Percentiles rank a stretch among this genome's conserved stretches.
These are phyloP conservation scores for Backusella tarrabulga DNA, from an alignment of 192 early-diverging fungal species.

Conservation along the genomic window DNA sequence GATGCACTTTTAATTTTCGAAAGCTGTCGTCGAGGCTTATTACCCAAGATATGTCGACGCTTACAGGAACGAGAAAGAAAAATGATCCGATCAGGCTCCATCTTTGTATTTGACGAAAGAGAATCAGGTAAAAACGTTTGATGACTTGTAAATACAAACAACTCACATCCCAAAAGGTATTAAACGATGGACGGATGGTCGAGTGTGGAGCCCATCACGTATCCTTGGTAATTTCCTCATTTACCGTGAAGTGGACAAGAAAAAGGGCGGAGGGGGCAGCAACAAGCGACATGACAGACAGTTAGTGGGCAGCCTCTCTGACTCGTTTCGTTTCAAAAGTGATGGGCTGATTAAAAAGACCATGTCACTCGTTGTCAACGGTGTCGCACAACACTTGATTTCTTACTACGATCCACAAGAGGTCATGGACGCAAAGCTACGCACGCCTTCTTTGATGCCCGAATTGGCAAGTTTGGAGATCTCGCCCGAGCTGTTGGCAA, in stretches of 20 bases:
- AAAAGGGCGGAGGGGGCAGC: constrained; percentile 17
- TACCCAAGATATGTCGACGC: constrained; percentile 55
- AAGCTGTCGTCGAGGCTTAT: constrained; percentile 53
- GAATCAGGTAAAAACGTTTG: constrained; percentile 41
- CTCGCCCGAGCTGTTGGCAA: constrained; percentile 51
- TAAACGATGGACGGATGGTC: constrained; percentile 75
- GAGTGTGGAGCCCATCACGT: constrained; percentile 65
- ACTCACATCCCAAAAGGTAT: constrained; percentile 36
- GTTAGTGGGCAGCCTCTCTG: constrained; percentile 31
- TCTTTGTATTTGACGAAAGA: constrained; percentile 72
- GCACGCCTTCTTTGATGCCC: constrained; percentile 52
- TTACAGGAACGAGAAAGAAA: constrained; percentile 58
- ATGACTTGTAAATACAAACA: background rate
- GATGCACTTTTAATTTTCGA: constrained; percentile 66
- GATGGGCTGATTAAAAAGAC: constrained; percentile 64
- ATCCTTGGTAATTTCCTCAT: constrained; percentile 65
- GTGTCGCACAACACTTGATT: constrained; percentile 39
- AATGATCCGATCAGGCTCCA: constrained; percentile 55
- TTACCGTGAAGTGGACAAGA: constrained; percentile 56
- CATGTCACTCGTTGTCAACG: constrained; percentile 52
- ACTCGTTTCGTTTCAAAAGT: constrained; percentile 30
- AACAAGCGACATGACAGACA: constrained; percentile 9
- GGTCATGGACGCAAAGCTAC: constrained; percentile 45
- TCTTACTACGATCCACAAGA: constrained; percentile 49
- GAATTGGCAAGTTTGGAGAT: constrained; percentile 55